Conservation (phyloP, 139 green algal species). For the Chlamydomonas sp. region DNA sequence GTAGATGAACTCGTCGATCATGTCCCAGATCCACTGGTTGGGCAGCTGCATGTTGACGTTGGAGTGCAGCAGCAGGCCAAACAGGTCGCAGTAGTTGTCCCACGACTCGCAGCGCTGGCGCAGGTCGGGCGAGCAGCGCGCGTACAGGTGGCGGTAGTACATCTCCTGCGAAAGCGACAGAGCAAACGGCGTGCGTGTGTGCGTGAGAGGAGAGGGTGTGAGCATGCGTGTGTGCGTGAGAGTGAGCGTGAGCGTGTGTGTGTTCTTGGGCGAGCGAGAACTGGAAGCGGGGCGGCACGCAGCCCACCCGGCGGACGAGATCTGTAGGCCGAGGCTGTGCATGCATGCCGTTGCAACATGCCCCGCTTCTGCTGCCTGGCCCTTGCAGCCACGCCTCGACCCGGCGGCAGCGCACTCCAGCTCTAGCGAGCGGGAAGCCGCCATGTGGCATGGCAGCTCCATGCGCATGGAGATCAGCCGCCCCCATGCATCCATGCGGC, state of each 20-base stretch:
- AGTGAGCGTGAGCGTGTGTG: too few relatives aligned
- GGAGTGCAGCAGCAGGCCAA: slow-evolving; percentile 79
- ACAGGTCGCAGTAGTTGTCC: slow-evolving; percentile 92
- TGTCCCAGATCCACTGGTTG: slow-evolving; percentile 97
- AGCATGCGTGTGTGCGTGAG: neutral
- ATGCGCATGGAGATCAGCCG: neutral
- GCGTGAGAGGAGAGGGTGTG: neutral
- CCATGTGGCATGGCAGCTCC: neutral
- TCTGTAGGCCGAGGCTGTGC: too few relatives aligned
- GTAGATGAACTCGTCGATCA: slow-evolving; percentile 99
- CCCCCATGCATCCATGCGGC: neutral
- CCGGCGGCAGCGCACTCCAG: too few relatives aligned
- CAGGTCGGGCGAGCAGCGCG: slow-evolving; percentile 61
- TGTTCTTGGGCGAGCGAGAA: too few relatives aligned
- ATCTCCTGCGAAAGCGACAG: slow-evolving; percentile 64
- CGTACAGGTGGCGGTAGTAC: slow-evolving; percentile 94
- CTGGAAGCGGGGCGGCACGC: too few relatives aligned
- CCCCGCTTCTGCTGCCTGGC: too few relatives aligned
- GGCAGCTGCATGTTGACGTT: slow-evolving; percentile 98
- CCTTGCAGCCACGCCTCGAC: too few relatives aligned
- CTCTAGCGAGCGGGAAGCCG: too few relatives aligned
- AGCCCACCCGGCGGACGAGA: too few relatives aligned
- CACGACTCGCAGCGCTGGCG: slow-evolving; percentile 78
- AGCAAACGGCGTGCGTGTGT: neutral
- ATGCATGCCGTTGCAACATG: too few relatives aligned